A percentile compares a stretch with the other conserved stretches of the same genome.
Evolutionary conservation across 2,329 filamentous ascomycete species (phyloP).

Genomic region (Fusarium lateritium): DNA sequence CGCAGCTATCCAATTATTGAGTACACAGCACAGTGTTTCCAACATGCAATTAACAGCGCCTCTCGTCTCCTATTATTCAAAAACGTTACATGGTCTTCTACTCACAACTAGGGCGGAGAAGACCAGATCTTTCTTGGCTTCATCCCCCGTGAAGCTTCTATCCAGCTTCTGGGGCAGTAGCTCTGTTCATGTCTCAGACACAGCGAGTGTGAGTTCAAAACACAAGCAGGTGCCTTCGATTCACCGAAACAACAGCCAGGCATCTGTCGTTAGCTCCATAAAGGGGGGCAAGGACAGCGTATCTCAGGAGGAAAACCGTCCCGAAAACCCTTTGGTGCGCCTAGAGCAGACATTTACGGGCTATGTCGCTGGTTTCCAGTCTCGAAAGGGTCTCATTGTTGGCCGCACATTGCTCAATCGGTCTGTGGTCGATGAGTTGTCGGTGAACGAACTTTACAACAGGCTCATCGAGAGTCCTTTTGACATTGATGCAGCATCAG

Average conservation of each 20-base stretch:
- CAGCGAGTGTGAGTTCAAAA: slow-evolving; percentile 53
- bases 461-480: slow-evolving; percentile 86
- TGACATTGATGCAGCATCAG: slow-evolving; percentile 80
- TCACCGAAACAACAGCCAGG: slow-evolving; percentile 62
- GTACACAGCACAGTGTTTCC: slow-evolving; percentile 76
- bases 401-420: slow-evolving; percentile 82
- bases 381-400: slow-evolving; percentile 88
- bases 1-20: slow-evolving; percentile 79
- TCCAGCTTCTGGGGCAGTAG: slow-evolving; percentile 83
- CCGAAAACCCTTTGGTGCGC: slow-evolving; percentile 77
- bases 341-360: slow-evolving; percentile 89
- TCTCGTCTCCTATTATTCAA: slow-evolving; percentile 83
- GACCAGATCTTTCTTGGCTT: slow-evolving; percentile 77
- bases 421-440: slow-evolving; percentile 78
- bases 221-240: slow-evolving; percentile 59
- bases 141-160: slow-evolving; percentile 92
- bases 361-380: slow-evolving; percentile 85
- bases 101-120: slow-evolving; percentile 75
- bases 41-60: slow-evolving; percentile 76
- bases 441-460: slow-evolving; percentile 93
- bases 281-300: slow-evolving; percentile 59
- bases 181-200: slow-evolving; percentile 59
- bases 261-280: slow-evolving; percentile 70
- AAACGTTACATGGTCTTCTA: slow-evolving; percentile 79
- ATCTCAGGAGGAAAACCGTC: slow-evolving; percentile 64